A percentile compares a stretch with the other conserved stretches of the same genome.
These are phyloP conservation scores for Geotrichum ghanense DNA, from an alignment of 805 yeast genomes.

Conservation along the genomic window DNA sequence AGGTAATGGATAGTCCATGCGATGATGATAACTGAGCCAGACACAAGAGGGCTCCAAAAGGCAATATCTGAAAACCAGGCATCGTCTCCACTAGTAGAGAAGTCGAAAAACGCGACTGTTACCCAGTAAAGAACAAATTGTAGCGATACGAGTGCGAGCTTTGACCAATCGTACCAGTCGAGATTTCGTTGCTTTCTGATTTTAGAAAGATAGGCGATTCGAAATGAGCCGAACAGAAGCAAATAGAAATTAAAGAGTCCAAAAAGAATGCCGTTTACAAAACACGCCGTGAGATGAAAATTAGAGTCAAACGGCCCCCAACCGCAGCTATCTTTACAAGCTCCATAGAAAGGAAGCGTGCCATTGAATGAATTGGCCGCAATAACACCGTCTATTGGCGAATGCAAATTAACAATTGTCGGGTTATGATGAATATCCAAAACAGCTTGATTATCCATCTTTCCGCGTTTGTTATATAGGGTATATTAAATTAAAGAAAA, in stretches of 20 bases:
- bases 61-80: slow-evolving; percentile 23
- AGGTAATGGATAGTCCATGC: slow-evolving; percentile 51
- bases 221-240: slow-evolving; percentile 20
- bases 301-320: slow-evolving; percentile 26
- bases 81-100: slow-evolving; percentile 18
- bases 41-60: slow-evolving; percentile 28
- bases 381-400: background rate
- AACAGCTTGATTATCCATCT: background rate
- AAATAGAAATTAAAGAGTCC: slow-evolving; percentile 22
- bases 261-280: slow-evolving; percentile 26
- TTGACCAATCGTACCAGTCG: background rate
- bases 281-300: slow-evolving; percentile 28
- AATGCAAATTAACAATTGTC: background rate
- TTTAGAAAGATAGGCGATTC: slow-evolving; percentile 18
- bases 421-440: background rate
- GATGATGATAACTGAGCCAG: slow-evolving; percentile 35
- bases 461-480: background rate
- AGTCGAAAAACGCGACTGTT: slow-evolving; percentile 10
- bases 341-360: slow-evolving; percentile 1
- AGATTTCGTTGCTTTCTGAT: slow-evolving; percentile 2
- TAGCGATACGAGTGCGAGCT: slow-evolving; percentile 1
- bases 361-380: background rate
- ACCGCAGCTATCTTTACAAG: slow-evolving; percentile 18
- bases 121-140: slow-evolving; percentile 12
- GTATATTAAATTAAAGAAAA: background rate